These are phyloP conservation scores for Simplicillium aogashimaense DNA, from an alignment of 2,329 filamentous ascomycete genomes.

Conservation along the genomic window DNA sequence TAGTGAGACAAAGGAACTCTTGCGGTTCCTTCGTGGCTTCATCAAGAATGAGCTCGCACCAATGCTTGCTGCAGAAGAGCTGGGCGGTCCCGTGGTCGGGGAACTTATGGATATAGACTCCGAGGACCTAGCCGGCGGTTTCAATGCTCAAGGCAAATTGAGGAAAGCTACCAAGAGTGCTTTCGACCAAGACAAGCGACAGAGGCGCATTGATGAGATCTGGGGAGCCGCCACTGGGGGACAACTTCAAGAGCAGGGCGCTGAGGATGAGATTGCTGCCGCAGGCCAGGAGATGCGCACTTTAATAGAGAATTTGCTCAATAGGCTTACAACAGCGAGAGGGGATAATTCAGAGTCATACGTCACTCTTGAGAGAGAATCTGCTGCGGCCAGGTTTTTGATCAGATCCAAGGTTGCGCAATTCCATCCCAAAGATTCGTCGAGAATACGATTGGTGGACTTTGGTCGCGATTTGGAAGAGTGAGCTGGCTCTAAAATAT, in stretches of 20 bases:
- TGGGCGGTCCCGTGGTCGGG: conserved; percentile 74
- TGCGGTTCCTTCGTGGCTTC: conserved; percentile 57
- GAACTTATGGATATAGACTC: conserved; percentile 56
- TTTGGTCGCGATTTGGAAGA: conserved; percentile 55
- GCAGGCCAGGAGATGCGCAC: conserved; percentile 48
- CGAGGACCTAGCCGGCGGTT: conserved; percentile 49
- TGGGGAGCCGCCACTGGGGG: conserved; percentile 34
- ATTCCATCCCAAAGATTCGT: conserved; percentile 55
- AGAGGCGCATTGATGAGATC: conserved; percentile 54
- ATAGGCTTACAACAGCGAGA: conserved; percentile 42
- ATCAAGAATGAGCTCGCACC: conserved; percentile 60
- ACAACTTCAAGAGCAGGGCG: conserved; percentile 11
- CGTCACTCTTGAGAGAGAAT: conserved; percentile 47
- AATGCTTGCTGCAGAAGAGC: conserved; percentile 74
- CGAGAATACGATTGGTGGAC: conserved; percentile 47
- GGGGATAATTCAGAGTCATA: conserved; percentile 48
- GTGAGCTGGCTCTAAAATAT: conserved; percentile 14
- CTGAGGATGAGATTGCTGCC: conserved; percentile 37
- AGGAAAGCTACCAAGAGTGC: conserved; percentile 28
- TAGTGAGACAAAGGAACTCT: conserved; percentile 47
- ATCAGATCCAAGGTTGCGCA: conserved; percentile 56
- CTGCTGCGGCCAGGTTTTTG: conserved; percentile 53
- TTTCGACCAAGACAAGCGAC: conserved; percentile 38
- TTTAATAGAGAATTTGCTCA: conserved; percentile 51
- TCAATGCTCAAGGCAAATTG: conserved; percentile 47